A percentile compares a stretch with the other conserved stretches of the same genome.
Conservation (phyloP, 164 flowering plant species). For the Macadamia integrifolia region DNA sequence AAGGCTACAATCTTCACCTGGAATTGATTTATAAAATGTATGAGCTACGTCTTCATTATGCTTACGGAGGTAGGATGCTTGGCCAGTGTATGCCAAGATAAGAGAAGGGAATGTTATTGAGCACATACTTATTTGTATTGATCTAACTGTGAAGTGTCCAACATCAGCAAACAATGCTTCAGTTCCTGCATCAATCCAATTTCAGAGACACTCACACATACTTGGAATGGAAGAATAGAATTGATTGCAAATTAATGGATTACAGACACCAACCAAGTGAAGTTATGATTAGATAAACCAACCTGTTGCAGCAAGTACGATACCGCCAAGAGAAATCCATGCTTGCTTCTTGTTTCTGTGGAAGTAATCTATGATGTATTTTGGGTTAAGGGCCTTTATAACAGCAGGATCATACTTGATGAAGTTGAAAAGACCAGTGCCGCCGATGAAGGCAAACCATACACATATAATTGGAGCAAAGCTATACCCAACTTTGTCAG, state of each 20-base stretch:
- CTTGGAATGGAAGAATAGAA: too few species aligned
- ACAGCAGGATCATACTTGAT: constrained; percentile 47
- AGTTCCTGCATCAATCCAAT: constrained; percentile 36
- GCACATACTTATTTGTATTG: constrained; percentile 66
- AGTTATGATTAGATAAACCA: neutral
- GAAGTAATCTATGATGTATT: constrained; percentile 52
- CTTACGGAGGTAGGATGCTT: constrained; percentile 58
- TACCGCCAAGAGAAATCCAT: constrained; percentile 76
- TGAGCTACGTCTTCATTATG: constrained; percentile 25
- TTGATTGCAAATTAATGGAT: too few species aligned
- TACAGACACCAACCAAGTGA: too few species aligned
- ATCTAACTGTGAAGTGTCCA: constrained; percentile 63
- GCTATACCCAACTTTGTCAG: constrained; percentile 44
- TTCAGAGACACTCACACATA: too few species aligned
- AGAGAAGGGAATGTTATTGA: constrained; percentile 48
- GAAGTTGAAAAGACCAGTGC: constrained; percentile 53
- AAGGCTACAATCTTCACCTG: constrained; percentile 26
- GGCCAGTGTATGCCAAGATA: constrained; percentile 56
- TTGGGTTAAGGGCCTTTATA: constrained; percentile 49
- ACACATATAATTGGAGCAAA: too few species aligned
- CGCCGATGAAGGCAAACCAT: constrained; percentile 39
- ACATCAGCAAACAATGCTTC: constrained; percentile 81
- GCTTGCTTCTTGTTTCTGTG: constrained; percentile 47
- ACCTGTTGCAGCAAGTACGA: constrained; percentile 57
- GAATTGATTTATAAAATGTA: constrained; percentile 57